These are phyloP conservation scores for Paraphoma sp. DNA, from an alignment of 2,329 filamentous ascomycete genomes.

Conservation along the genomic window DNA sequence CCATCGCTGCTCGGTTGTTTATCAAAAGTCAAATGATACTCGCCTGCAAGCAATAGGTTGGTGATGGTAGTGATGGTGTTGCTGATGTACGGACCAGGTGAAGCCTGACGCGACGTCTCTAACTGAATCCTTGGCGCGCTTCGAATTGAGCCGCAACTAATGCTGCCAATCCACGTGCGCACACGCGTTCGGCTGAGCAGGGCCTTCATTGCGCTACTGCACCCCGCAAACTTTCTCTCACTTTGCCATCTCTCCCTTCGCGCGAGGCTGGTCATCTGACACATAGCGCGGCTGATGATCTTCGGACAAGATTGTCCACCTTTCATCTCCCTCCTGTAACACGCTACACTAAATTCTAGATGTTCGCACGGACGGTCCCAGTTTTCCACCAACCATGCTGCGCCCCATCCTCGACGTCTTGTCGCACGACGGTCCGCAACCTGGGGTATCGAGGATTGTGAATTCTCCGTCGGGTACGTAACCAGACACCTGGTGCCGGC, in stretches of 20 bases:
- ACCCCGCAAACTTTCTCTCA: not conserved
- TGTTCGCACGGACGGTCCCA: slow-evolving; percentile 4
- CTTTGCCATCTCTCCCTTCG: not conserved
- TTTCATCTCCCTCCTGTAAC: slow-evolving; percentile 24
- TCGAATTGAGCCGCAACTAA: not conserved
- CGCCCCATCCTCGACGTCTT: not conserved
- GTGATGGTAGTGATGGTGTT: not conserved
- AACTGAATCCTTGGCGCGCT: not conserved
- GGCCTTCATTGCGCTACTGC: not conserved
- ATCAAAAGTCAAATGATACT: not conserved
- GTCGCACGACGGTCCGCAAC: not conserved
- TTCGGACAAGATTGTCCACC: slow-evolving; percentile 10
- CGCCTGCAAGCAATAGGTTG: not conserved
- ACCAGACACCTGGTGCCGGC: not conserved
- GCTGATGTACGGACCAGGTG: not conserved
- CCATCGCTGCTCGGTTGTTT: not conserved
- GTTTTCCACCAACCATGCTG: slow-evolving; percentile 18
- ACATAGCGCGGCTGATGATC: not conserved
- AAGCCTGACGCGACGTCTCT: not conserved
- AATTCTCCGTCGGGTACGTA: slow-evolving; percentile 13
- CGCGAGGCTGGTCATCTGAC: not conserved
- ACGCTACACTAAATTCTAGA: slow-evolving; percentile 12
- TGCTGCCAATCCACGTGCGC: not conserved
- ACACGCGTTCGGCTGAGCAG: not conserved
- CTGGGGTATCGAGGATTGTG: slow-evolving; percentile 7